Evolutionary conservation across 1,284 basidiomycete genomes (phyloP), one percentile per base, ranked within the genome.

Genomic region (Ceratobasidium papillatum): DNA sequence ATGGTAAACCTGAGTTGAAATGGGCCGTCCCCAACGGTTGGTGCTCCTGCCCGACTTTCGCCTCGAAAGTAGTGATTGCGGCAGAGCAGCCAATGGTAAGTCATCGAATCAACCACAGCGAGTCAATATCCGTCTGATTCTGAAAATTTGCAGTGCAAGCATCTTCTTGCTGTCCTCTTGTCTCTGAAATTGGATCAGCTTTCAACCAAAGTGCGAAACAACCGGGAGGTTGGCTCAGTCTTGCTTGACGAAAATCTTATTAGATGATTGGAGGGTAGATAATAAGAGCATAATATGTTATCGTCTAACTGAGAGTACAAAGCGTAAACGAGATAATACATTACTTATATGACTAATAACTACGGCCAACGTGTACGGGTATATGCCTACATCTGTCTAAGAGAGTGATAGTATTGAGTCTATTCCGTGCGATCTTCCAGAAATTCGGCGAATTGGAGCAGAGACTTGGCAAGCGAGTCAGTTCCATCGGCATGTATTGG

Each of bases 31-130:
- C 38, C 25, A 43, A 34, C n/a, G 36, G n/a, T 14, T 69, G 66
- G 66, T 69, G 66, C 52, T 69, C 66, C 32, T 69, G 66, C n/a
- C 49, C 36, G 1, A 12, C 66, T 27, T 69, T 58, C 52, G n/a
- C 32, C 14, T 22, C 52, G 14, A 12, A 17, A 25, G 38, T 69
- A 19, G 34, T 69, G 9, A 69, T 69, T 27, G 34, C 51, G 7
- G 36, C 19, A 17, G 66, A 69, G n/a, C 36, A 58, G 19, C 54
- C 25, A 45, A 45, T 69, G 52, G 66, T 52, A n/a, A 36, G 66
- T 58, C 25, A 47, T 17, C 45, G 19, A 19, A n/a, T 7, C 14
- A 41, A 2, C 27, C 22, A 27, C 14, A 19, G 9, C 12, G 11
- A 32, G n/a, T 7, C 32, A 69, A 8, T 17, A 12, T 30, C 54